Base-by-base conservation (phyloP, 768 basidiomycete genomes). In the Clathrus columnatus region DNA sequence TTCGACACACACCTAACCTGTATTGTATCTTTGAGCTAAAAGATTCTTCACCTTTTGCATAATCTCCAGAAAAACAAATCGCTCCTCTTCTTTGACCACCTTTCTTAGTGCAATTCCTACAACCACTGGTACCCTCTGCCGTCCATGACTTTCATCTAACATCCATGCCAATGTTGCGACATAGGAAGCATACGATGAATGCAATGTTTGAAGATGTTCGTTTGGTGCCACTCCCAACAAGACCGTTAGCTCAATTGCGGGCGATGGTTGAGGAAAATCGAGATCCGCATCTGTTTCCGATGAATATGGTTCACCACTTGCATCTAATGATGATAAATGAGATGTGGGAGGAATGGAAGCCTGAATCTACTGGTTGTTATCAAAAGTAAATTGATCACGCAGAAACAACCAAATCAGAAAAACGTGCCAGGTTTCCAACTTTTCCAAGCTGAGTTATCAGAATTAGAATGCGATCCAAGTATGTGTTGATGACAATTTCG, bases 381-480 rank as follows among this genome's bases (percentile, higher is more conserved):
- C 28, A 56, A 66, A 44, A 62, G 52, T 10, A 57, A 18, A 6
- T 28, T 42, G 44, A 42, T 20, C 4, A 29, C 7, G 57, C 42
- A 29, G 24, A 46, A 18, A n/a, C n/a, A n/a, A n/a, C n/a, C n/a
- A n/a, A n/a, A n/a, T 28, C 41, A n/a, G 2, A 23, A 21, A 28
- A 26, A 62, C 70, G 67, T 65, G 95, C 92, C 71, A 98, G 66
- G 64, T 77, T 83, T 54, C 94, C 94, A 11, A 95, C 85, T 79
- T 92, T 94, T 36, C 89, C 88, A 58, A 91, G 67, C 68, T 98
- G 94, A 1, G 91, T 93, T 51, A 97, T 76, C 21, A 96, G 74
- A n/a, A 96, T 83, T 18, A 98, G 73, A 11, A 82, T 72, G 23
- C 91, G 78, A 70, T 97, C 94, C 51, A 80, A 78, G 65, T 82